Conservation (phyloP, 208 protist species). For the Plasmodiophora brassicae region DNA sequence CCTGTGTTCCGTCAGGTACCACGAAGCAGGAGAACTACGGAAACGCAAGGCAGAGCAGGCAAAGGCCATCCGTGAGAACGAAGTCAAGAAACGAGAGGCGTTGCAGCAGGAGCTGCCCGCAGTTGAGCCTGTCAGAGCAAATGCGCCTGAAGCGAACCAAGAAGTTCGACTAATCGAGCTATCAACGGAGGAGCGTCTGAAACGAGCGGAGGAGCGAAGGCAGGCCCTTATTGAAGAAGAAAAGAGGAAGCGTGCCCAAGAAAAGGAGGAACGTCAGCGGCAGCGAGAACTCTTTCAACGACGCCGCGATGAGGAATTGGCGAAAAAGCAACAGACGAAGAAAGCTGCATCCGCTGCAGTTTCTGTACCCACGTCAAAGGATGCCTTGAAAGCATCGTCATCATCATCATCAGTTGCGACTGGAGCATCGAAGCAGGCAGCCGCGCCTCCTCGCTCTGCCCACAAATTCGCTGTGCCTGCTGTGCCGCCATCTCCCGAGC, state of each 20-base stretch:
- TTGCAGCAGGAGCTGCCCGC: not conserved
- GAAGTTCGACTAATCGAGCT: not conserved
- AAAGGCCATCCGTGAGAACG: not conserved
- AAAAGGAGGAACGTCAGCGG: not conserved
- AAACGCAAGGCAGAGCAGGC: not conserved
- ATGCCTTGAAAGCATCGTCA: too few species aligned
- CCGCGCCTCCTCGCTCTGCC: not conserved
- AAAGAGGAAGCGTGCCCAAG: not conserved
- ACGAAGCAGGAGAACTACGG: not conserved
- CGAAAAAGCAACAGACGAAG: not conserved
- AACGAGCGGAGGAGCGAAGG: not conserved
- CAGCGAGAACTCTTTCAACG: not conserved
- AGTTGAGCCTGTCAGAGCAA: not conserved
- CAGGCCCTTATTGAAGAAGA: not conserved
- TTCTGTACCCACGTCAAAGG: too few species aligned
- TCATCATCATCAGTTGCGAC: too few species aligned
- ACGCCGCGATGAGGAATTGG: not conserved
- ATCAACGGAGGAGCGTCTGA: not conserved
- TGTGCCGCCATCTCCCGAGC: not conserved
- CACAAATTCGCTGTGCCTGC: not conserved
- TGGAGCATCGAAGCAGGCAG: not conserved
- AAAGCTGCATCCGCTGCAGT: not conserved
- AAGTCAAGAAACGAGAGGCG: not conserved
- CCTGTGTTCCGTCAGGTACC: too few species aligned
- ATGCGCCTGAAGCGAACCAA: not conserved